Evolutionary conservation across 495 filamentous ascomycete genomes (phyloP), one percentile per base, ranked within the genome.

Genomic region (Viridothelium virens): DNA sequence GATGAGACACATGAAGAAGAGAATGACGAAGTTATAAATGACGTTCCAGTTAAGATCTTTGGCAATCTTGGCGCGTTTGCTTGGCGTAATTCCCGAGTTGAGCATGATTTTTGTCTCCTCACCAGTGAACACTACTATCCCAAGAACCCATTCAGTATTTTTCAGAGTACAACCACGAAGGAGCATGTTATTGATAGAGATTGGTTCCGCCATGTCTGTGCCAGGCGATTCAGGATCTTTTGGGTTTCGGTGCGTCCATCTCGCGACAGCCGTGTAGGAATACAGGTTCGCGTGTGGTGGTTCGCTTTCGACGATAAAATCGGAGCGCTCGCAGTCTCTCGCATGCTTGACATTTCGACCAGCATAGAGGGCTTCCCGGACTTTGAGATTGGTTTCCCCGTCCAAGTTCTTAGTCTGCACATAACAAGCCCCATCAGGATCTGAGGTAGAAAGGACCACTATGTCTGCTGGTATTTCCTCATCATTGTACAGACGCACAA

Each of bases 81-180:
- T 95, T 9, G 95, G 95, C n/a, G 95, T 97, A 59, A 91, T 90
- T 64, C 95, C 95, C 11, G 95, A 88, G 75, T 99, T 99, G 78
- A 97, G 88, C 95, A 99, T 99, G 75, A 97, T 97, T 79, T 97
- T 99, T 31, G 95, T 96, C 71, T 99, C 95, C 70, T 89, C 87
- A 47, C 95, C 95, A 34, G 95, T 99, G 80, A 96, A 99, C 46
- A 96, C 80, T 61, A 97, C 95, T n/a, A 99, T 83, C 65, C 93
- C 95, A 37, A 99, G 85, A 63, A 90, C 83, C 95, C 95, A 99
- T 72, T 97, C 91, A 4, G 95, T 99, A 76, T 97, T 99, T 62
- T 91, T 87, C 7, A 99, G 78, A 70, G 89, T 92, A 78, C 92
- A 94, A 36, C 95, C 95, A 77, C 95, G 87, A 48, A 99, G 85